Percentiles rank a stretch among this genome's conserved stretches.
These are phyloP conservation scores for Pleurotus pulmonarius DNA, from an alignment of 768 basidiomycete species.

Conservation along the genomic window DNA sequence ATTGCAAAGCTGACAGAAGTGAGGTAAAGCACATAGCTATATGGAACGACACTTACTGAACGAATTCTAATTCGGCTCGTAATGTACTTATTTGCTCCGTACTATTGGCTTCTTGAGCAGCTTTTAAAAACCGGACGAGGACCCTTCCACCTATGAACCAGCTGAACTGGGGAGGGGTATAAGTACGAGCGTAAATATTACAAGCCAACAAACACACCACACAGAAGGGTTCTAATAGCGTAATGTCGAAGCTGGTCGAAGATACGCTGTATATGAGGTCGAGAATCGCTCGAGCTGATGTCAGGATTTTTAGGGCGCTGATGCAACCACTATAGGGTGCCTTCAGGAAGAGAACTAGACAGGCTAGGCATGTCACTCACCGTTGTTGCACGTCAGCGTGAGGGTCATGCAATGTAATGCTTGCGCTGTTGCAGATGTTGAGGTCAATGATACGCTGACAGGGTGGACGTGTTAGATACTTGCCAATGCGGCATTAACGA, in stretches of 20 bases:
- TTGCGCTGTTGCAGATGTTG: conserved; percentile 39
- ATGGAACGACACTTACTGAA: conserved; percentile 43
- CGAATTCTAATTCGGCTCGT: conserved; percentile 61
- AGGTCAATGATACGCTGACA: neutral
- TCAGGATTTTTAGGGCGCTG: conserved; percentile 66
- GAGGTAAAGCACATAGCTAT: neutral
- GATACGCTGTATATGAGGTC: conserved; percentile 63
- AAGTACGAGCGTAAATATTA: neutral
- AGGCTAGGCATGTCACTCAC: neutral
- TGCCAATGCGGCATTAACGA: conserved; percentile 42
- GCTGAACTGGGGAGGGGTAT: conserved; percentile 39
- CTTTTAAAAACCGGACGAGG: conserved; percentile 62
- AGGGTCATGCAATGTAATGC: conserved; percentile 72
- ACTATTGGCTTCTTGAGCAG: conserved; percentile 54
- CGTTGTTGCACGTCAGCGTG: conserved; percentile 56
- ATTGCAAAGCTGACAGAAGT: conserved; percentile 45
- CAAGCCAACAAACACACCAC: conserved; percentile 39
- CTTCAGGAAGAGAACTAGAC: too few species aligned
- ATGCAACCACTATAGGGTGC: conserved; percentile 41
- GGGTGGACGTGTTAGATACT: conserved; percentile 10
- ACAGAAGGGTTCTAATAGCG: conserved; percentile 67
- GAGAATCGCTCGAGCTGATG: conserved; percentile 61
- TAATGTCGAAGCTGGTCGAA: conserved; percentile 71
- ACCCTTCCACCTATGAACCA: conserved; percentile 72
- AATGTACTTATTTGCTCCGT: conserved; percentile 56